These are phyloP conservation scores for Panellus pusillus DNA, from an alignment of 768 basidiomycete genomes.

Conservation along the genomic window DNA sequence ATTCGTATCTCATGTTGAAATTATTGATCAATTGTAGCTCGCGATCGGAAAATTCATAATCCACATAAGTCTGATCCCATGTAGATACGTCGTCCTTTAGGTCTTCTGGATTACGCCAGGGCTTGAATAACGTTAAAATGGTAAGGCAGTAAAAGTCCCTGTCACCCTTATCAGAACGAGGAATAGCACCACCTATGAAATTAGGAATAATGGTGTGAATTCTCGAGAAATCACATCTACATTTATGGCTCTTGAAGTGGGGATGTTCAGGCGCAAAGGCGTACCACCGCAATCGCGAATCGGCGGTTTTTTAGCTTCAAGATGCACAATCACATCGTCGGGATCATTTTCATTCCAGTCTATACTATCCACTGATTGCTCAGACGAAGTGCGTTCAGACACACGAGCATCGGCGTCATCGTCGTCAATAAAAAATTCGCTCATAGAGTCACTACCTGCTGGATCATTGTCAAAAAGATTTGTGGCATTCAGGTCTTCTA, in stretches of 20 bases:
- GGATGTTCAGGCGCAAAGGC: neutral
- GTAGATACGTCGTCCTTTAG: constrained; percentile 15
- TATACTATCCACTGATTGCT: no score
- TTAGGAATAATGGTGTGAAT: constrained; percentile 22
- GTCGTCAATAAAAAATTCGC: no score
- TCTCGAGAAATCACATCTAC: neutral
- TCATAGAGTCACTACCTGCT: no score
- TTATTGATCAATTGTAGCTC: constrained; percentile 24
- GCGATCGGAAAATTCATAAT: constrained; percentile 13
- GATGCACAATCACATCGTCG: no score
- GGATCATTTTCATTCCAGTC: no score
- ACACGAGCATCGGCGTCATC: no score
- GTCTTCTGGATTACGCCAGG: constrained; percentile 27
- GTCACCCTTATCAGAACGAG: constrained; percentile 29
- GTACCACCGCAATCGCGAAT: no score
- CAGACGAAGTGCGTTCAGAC: no score
- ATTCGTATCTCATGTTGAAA: constrained; percentile 29
- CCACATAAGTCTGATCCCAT: constrained; percentile 21
- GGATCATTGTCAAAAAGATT: no score
- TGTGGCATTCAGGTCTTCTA: no score
- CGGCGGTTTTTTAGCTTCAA: no score
- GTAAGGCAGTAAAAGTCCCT: constrained; percentile 30
- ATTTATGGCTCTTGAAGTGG: neutral
- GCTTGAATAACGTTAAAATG: constrained; percentile 26
- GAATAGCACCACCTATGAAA: constrained; percentile 27